These are phyloP conservation scores for Malassezia cuniculi DNA, from an alignment of 1,284 basidiomycete species.

Conservation along the genomic window DNA sequence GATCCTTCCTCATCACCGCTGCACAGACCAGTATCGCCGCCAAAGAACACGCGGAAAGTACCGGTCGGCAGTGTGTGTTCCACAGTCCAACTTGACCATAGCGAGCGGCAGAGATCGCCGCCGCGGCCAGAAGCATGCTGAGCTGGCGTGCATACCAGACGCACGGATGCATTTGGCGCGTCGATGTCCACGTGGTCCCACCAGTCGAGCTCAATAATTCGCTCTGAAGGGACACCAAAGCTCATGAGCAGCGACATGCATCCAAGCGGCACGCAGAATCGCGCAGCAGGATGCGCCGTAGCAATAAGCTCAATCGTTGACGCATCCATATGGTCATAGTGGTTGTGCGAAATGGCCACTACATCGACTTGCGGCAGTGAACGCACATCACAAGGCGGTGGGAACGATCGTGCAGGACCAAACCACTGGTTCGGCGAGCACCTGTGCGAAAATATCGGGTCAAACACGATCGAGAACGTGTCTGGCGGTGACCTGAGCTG, in stretches of 20 bases:
- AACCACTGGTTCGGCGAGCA: slow-evolving; percentile 36
- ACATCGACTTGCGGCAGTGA: slow-evolving; percentile 34
- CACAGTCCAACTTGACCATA: slow-evolving; percentile 38
- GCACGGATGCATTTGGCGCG: not conserved
- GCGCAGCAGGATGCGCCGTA: slow-evolving; percentile 18
- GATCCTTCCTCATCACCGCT: slow-evolving; percentile 14
- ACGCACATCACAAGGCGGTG: slow-evolving; percentile 24
- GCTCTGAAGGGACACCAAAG: slow-evolving; percentile 19
- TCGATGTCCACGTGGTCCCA: slow-evolving; percentile 29
- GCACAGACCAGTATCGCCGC: slow-evolving; percentile 36
- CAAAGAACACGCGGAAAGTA: slow-evolving; percentile 30
- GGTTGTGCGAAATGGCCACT: slow-evolving; percentile 40
- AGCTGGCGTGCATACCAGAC: slow-evolving; percentile 35
- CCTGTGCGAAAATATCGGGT: slow-evolving; percentile 40
- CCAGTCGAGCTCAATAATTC: slow-evolving; percentile 37
- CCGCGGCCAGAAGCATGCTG: slow-evolving; percentile 40
- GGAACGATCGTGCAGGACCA: slow-evolving; percentile 28
- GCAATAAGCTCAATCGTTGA: slow-evolving; percentile 23
- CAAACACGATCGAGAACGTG: slow-evolving; percentile 27
- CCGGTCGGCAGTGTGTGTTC: slow-evolving; percentile 14
- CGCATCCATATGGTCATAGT: slow-evolving; percentile 42
- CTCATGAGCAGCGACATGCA: slow-evolving; percentile 19
- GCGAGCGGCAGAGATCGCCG: slow-evolving; percentile 22
- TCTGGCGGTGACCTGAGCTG: slow-evolving; percentile 19
- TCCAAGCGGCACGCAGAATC: slow-evolving; percentile 39